Evolutionary conservation across 805 yeast species (phyloP), one percentile per base, ranked within the genome.

Genomic region (Saturnispora zaruensis): DNA sequence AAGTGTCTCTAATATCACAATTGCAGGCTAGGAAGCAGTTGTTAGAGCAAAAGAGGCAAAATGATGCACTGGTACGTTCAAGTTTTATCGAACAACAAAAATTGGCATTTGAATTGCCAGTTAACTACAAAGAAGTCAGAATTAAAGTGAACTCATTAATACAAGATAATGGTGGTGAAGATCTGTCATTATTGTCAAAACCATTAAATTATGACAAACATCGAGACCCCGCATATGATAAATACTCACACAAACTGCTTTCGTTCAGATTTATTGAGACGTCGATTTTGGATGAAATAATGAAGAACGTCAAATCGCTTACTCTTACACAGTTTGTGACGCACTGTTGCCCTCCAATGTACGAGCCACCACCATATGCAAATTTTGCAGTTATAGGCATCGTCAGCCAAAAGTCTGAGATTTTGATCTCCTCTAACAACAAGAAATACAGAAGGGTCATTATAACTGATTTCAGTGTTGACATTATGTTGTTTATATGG

Each of bases 311-410:
- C 52, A 79, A 81, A 55, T 61, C 82, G 0, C 64, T 86, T 43
- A 68, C 84, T 38, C 62, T 87, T 2, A 75, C 76, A 8, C 79
- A 81, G 55, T 62, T 84, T 2, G 78, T 56, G 83, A 87, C 1
- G 79, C 81, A 54, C 79, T 89, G 1, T 55, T 26, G 63, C 26
- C 83, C 93, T 2, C 93, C 96, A 0, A 70, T 77, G 20, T 89
- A 76, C 59, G 61, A 66, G 5, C 84, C 84, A 44, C 96, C 96
- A 0, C 66, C 67, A 32, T 82, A 82, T 58, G 66, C 83, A 3
- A 89, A 90, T 60, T 89, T 88, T 84, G 82, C 82, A n/a, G 75
- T 81, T 1, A 59, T 83, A n/a, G 97, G 95, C 1, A 71, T 86
- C 2, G 69, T 90, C 0, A 68, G 79, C 4, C 59, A 62, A 20